phyloP scores from a whole-genome alignment of 306 rosid species.

The Mimosa pudica region DNA sequence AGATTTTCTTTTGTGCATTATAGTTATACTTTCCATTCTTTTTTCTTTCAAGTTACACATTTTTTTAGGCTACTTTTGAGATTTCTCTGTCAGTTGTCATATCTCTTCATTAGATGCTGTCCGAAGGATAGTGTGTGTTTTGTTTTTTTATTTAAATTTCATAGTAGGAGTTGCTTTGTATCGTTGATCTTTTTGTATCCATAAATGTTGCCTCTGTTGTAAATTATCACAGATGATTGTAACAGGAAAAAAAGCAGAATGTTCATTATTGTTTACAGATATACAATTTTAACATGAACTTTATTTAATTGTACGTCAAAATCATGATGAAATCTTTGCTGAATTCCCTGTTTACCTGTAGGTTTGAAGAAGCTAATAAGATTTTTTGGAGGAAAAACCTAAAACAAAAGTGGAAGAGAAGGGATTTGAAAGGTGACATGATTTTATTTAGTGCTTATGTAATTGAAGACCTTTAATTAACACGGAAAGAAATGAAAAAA shows the following conservation, averaged over 20 bases:
- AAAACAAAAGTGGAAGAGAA: background rate
- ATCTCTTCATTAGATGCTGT: conserved; percentile 45
- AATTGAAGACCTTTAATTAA: background rate
- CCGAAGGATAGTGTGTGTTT: conserved; percentile 62
- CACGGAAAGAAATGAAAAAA: background rate
- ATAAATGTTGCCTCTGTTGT: conserved; percentile 46
- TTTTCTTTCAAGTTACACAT: conserved; percentile 55
- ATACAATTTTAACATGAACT: conserved; percentile 14
- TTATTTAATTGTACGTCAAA: conserved; percentile 8
- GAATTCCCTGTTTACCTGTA: background rate
- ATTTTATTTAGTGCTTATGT: background rate
- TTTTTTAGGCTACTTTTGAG: conserved; percentile 78
- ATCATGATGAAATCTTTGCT: background rate
- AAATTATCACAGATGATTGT: conserved; percentile 38
- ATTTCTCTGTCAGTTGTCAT: conserved; percentile 50
- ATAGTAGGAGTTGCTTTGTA: conserved; percentile 31
- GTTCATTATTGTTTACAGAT: conserved; percentile 6
- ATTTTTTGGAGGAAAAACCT: background rate
- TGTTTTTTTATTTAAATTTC: conserved; percentile 26
- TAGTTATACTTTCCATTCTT: conserved; percentile 11
- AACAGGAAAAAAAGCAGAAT: conserved; percentile 27
- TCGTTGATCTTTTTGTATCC: conserved; percentile 34
- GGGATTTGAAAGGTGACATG: background rate
- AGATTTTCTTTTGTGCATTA: conserved; percentile 31
- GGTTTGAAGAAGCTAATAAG: background rate